Percentiles rank a stretch among this genome's conserved stretches.
Conservation (phyloP, 139 green algal species). For the Ettlia oleoabundans region DNA sequence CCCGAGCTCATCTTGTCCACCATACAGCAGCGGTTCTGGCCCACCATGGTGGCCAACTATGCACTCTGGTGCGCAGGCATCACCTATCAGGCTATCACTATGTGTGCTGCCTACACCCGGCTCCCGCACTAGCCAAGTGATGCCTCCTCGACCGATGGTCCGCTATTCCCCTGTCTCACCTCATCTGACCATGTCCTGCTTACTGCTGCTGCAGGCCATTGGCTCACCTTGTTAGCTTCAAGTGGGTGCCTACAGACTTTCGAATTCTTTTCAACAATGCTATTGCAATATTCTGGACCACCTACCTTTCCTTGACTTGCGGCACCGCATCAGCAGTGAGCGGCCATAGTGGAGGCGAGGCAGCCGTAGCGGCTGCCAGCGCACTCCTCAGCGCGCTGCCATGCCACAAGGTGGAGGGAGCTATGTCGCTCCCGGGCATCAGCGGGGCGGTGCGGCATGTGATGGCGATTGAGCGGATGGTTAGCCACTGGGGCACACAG, state of each 20-base stretch:
- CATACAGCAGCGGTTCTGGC: conserved; percentile 63
- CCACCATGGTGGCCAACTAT: conserved; percentile 73
- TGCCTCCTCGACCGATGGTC: too few species aligned
- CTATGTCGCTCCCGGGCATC: conserved; percentile 16
- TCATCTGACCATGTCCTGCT: background rate
- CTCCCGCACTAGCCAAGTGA: too few species aligned
- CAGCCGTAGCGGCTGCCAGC: background rate
- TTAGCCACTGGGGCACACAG: conserved; percentile 25
- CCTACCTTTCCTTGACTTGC: conserved; percentile 39
- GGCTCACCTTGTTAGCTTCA: conserved; percentile 88
- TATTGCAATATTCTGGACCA: conserved; percentile 49
- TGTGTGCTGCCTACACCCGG: too few species aligned
- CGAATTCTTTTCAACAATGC: conserved; percentile 89
- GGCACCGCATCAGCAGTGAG: background rate
- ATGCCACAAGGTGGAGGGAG: conserved; percentile 14
- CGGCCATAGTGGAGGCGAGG: background rate
- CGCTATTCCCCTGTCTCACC: background rate
- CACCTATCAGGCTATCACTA: too few species aligned
- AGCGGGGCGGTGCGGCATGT: conserved; percentile 11
- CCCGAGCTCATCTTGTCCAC: conserved; percentile 59
- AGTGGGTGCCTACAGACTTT: conserved; percentile 70
- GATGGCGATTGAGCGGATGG: conserved; percentile 28
- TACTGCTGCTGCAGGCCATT: conserved; percentile 53
- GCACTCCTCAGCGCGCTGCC: conserved; percentile 9
- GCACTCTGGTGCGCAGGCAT: conserved; percentile 59